Conservation (phyloP, 345 rosid genomes). For the Camelina hispida region DNA sequence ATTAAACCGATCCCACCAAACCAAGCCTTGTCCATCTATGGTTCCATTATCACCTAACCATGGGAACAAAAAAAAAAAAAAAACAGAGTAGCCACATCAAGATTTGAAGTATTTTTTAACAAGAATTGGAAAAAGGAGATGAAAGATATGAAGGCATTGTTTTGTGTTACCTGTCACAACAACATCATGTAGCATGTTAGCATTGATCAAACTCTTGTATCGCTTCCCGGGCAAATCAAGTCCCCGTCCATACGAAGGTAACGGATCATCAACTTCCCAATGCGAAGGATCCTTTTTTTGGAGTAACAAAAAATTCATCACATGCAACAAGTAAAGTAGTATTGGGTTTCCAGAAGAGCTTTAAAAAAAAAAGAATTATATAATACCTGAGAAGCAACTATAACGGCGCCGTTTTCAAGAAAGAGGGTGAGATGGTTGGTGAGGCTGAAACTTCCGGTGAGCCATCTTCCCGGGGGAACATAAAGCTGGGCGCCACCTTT, state of each 20-base stretch:
- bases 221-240: conserved; percentile 53
- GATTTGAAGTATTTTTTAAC: not conserved
- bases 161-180: conserved; percentile 54
- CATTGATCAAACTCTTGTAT: conserved; percentile 57
- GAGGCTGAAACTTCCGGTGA: conserved; percentile 61
- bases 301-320: not conserved
- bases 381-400: conserved; percentile 57
- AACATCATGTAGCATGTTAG: conserved; percentile 51
- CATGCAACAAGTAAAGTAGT: not conserved
- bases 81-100: not conserved
- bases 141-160: not conserved
- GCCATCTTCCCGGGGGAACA: conserved; percentile 61
- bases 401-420: conserved; percentile 58
- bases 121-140: conserved; percentile 5
- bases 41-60: conserved; percentile 69
- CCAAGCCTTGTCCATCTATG: conserved; percentile 69
- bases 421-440: conserved; percentile 62
- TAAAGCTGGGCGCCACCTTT: conserved; percentile 66
- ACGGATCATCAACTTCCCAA: conserved; percentile 58
- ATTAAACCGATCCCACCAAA: conserved; percentile 74
- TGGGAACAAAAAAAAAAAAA: not conserved
- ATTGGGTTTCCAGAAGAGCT: too few species aligned
- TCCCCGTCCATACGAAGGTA: conserved; percentile 65
- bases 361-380: too few species aligned
- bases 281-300: conserved; percentile 50